Evolutionary conservation across 495 filamentous ascomycete species (phyloP).

Genomic region (Tuber indicum): DNA sequence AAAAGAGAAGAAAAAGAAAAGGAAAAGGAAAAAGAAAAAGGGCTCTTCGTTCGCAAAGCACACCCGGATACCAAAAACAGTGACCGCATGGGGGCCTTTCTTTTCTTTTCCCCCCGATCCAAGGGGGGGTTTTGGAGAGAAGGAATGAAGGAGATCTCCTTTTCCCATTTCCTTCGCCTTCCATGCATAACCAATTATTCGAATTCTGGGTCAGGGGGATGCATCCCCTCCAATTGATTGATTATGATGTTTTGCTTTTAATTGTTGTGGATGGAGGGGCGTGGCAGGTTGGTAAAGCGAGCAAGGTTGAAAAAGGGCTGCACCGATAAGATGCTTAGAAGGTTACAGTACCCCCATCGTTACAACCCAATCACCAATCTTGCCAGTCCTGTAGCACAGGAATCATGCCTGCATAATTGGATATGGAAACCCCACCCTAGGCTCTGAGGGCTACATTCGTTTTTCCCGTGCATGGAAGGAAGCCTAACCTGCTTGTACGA

Average conservation of each 20-base stretch:
- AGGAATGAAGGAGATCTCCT: neutral
- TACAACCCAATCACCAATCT: neutral
- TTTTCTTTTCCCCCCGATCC: neutral
- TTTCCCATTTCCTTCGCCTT: neutral
- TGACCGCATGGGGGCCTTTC: neutral
- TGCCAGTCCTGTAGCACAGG: neutral
- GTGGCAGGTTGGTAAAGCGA: neutral
- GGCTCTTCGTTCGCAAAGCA: neutral
- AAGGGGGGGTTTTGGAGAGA: neutral
- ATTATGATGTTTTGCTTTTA: neutral
- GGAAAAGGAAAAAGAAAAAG: neutral
- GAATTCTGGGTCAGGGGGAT: constrained; percentile 2
- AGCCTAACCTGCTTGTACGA: neutral
- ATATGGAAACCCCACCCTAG: neutral
- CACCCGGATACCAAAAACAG: neutral
- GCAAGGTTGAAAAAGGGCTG: neutral
- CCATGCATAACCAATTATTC: neutral
- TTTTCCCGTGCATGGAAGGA: neutral
- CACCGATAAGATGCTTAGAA: constrained; percentile 6
- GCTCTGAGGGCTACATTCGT: neutral
- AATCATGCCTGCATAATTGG: neutral
- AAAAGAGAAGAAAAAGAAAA: neutral
- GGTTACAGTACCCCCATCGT: neutral
- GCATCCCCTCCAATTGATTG: neutral
- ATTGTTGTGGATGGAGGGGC: neutral